phyloP scores from a whole-genome alignment of 1,284 basidiomycete genomes.

The Ustilago cynodontis region DNA sequence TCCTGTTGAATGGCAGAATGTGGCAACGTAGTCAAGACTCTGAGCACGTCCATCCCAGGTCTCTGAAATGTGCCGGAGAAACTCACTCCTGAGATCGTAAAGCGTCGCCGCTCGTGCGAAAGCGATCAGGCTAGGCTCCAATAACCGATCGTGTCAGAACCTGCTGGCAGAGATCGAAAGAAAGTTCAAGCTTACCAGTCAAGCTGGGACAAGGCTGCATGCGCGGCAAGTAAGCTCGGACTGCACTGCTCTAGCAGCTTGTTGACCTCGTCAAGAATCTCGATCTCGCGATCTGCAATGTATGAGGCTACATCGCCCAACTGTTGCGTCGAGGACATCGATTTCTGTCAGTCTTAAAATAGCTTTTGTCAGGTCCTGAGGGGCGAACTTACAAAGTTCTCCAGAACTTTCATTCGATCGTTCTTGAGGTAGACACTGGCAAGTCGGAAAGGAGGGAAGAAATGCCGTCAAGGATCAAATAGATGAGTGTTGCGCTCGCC shows the following conservation, averaged over 20 bases:
- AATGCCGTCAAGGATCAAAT: background rate
- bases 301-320: constrained; percentile 48
- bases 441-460: background rate
- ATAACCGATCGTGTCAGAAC: background rate
- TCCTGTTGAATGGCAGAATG: constrained; percentile 9
- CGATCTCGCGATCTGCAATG: constrained; percentile 50
- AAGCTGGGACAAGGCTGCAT: constrained; percentile 32
- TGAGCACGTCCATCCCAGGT: no score
- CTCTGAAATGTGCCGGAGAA: no score
- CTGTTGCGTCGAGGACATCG: constrained; percentile 8
- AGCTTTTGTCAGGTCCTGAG: background rate
- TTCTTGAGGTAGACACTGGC: constrained; percentile 50
- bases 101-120: constrained; percentile 38
- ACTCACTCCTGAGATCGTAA: constrained; percentile 38
- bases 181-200: constrained; percentile 31
- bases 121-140: constrained; percentile 24
- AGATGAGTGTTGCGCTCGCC: no score
- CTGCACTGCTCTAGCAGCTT: constrained; percentile 21
- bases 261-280: constrained; percentile 37
- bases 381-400: constrained; percentile 22
- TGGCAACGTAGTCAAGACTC: no score
- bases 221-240: constrained; percentile 15
- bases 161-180: background rate
- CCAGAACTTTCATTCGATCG: constrained; percentile 30
- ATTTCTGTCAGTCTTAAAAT: background rate